Conservation (phyloP, 1,284 basidiomycete genomes). For the Marasmius oreades region DNA sequence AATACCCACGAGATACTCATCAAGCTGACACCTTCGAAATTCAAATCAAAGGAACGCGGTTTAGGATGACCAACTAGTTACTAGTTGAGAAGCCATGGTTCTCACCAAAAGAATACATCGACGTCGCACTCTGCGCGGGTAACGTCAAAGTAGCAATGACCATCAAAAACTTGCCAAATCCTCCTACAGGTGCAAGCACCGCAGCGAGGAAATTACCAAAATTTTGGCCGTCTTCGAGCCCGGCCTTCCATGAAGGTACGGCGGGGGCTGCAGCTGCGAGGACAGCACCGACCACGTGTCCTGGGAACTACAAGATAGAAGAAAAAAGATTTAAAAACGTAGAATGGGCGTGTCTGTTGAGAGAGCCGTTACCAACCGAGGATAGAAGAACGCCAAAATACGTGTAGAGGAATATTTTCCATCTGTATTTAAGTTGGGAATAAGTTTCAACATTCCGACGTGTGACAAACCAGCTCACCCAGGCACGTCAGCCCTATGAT, state of each 20-base stretch:
- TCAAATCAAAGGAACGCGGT: not conserved
- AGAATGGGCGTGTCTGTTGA: not conserved
- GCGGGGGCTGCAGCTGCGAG: constrained; percentile 55
- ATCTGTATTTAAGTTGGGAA: constrained; percentile 25
- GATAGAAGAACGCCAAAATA: constrained; percentile 64
- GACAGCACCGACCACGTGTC: constrained; percentile 63
- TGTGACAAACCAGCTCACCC: constrained; percentile 30
- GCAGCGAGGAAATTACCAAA: constrained; percentile 56
- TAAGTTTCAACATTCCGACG: constrained; percentile 10
- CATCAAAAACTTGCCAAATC: constrained; percentile 50
- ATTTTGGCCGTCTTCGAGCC: constrained; percentile 50
- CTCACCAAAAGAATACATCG: constrained; percentile 70
- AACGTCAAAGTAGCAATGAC: constrained; percentile 45
- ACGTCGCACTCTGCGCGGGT: constrained; percentile 61
- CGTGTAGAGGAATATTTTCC: constrained; percentile 56
- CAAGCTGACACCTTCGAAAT: constrained; percentile 58
- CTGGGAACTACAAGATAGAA: constrained; percentile 39
- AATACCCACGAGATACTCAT: constrained; percentile 63
- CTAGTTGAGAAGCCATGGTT: too few relatives aligned
- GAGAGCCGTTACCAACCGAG: constrained; percentile 37
- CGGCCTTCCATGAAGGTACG: constrained; percentile 56
- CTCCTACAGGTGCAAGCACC: constrained; percentile 44
- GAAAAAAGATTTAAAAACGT: constrained; percentile 4
- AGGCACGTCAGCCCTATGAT: constrained; percentile 47
- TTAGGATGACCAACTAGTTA: too few relatives aligned